phyloP scores from a whole-genome alignment of 2,329 filamentous ascomycete species.

The Cercospora sesami region DNA sequence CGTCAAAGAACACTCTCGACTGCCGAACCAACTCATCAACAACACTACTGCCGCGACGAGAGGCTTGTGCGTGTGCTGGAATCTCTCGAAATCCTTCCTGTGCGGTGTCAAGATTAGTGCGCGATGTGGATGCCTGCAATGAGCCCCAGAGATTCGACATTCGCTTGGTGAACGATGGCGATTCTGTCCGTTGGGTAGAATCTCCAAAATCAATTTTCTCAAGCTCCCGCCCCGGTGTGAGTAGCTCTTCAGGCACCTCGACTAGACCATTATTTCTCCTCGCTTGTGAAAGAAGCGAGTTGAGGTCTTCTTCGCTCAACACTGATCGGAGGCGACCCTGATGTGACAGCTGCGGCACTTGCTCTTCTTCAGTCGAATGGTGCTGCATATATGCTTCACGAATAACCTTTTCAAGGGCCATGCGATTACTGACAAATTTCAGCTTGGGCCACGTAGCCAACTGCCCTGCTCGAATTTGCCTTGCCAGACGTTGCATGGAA shows the following conservation, averaged over 20 bases:
- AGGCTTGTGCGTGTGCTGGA: conserved; percentile 16
- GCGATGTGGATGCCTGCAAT: conserved; percentile 21
- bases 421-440: conserved; percentile 83
- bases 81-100: conserved; percentile 22
- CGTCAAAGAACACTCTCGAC: conserved; percentile 51
- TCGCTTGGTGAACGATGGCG: conserved; percentile 36
- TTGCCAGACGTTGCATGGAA: conserved; percentile 68
- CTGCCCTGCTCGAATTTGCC: conserved; percentile 88
- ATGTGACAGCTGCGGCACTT: conserved; percentile 33
- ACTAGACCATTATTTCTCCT: conserved; percentile 34
- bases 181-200: conserved; percentile 26
- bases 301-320: conserved; percentile 51
- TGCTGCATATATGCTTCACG: conserved; percentile 56
- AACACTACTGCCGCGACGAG: conserved; percentile 38
- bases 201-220: conserved; percentile 20
- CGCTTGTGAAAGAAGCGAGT: conserved; percentile 42
- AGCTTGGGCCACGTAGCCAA: conserved; percentile 88
- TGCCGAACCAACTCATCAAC: conserved; percentile 49
- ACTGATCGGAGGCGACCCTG: conserved; percentile 37
- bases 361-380: conserved; percentile 33
- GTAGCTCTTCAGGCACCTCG: conserved; percentile 30
- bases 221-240: conserved; percentile 26
- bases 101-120: conserved; percentile 29
- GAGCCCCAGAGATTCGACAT: conserved; percentile 35
- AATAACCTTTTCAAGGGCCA: conserved; percentile 75